These are phyloP conservation scores for Aspergillus cavernicola DNA, from an alignment of 495 filamentous ascomycete genomes.

Conservation along the genomic window DNA sequence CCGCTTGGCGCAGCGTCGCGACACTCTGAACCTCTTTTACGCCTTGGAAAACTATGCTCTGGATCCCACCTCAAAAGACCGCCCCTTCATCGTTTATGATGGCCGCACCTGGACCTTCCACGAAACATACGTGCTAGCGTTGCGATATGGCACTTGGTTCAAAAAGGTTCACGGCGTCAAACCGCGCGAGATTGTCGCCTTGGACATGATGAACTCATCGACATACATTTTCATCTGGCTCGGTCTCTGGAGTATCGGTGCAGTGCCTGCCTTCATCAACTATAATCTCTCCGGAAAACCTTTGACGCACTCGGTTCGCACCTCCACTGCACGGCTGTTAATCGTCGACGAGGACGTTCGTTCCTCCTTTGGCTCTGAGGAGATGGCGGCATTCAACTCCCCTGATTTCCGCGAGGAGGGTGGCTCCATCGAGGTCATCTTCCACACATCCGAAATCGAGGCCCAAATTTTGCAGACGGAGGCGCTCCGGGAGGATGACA, in stretches of 20 bases:
- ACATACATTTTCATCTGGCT: slow-evolving; percentile 80
- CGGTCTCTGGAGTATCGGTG: slow-evolving; percentile 85
- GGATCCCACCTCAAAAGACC: slow-evolving; percentile 50
- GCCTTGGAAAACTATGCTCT: slow-evolving; percentile 66
- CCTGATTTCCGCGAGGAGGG: slow-evolving; percentile 43
- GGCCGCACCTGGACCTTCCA: slow-evolving; percentile 75
- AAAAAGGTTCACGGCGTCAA: slow-evolving; percentile 65
- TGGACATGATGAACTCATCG: slow-evolving; percentile 85
- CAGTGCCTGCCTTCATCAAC: slow-evolving; percentile 89
- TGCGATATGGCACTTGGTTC: slow-evolving; percentile 83
- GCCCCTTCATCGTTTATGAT: slow-evolving; percentile 68
- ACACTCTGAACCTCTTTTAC: slow-evolving; percentile 76
- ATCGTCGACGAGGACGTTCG: slow-evolving; percentile 71
- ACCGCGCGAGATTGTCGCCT: slow-evolving; percentile 76
- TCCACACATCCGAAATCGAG: slow-evolving; percentile 62
- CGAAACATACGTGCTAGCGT: slow-evolving; percentile 68
- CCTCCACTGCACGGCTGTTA: slow-evolving; percentile 64
- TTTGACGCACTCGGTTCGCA: slow-evolving; percentile 72
- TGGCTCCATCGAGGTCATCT: slow-evolving; percentile 55
- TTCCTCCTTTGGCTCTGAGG: slow-evolving; percentile 44
- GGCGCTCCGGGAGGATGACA: slow-evolving; percentile 61
- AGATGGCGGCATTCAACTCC: slow-evolving; percentile 41
- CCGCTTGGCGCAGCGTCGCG: slow-evolving; percentile 45
- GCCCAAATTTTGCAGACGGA: slow-evolving; percentile 53
- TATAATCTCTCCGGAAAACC: slow-evolving; percentile 79